Evolutionary conservation across 176 grass and related monocot species (phyloP).

Genomic region (Thalia dealbata): DNA sequence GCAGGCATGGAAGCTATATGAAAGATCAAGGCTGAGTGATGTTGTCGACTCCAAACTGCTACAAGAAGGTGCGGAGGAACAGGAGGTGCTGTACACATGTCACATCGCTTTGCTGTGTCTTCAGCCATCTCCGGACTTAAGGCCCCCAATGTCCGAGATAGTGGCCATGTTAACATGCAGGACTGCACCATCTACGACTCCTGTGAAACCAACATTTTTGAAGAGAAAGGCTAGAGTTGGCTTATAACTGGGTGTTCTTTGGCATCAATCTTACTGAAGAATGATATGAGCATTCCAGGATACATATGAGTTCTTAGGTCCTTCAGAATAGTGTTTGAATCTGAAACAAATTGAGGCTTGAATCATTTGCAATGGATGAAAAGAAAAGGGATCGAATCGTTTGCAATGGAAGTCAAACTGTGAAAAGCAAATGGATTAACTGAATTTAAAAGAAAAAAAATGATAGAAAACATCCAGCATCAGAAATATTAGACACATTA

Average conservation of each 20-base stretch:
- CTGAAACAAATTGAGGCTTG: too few relatives aligned
- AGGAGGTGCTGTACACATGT: slow-evolving; percentile 7
- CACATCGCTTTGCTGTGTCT: slow-evolving; percentile 18
- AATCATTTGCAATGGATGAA: too few relatives aligned
- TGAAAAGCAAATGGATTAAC: too few relatives aligned
- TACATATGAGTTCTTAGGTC: too few relatives aligned
- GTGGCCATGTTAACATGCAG: slow-evolving; percentile 13
- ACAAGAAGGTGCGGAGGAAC: background rate
- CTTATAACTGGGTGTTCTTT: background rate
- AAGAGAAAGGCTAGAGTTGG: background rate
- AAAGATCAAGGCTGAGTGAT: slow-evolving; percentile 9
- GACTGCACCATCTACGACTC: background rate
- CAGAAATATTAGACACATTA: too few relatives aligned
- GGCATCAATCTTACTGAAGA: too few relatives aligned
- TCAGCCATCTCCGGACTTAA: slow-evolving; percentile 8
- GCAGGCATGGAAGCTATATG: slow-evolving; percentile 23
- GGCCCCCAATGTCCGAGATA: slow-evolving; percentile 23
- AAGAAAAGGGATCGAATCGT: too few relatives aligned
- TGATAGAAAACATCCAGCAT: too few relatives aligned
- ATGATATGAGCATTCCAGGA: too few relatives aligned
- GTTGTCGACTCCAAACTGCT: slow-evolving; percentile 8
- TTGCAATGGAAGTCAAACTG: too few relatives aligned
- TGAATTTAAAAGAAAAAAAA: too few relatives aligned
- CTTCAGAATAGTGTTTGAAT: too few relatives aligned
- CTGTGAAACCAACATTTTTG: slow-evolving; percentile 18